phyloP scores from a whole-genome alignment of 2,329 filamentous ascomycete species.

The Microsporum canis region DNA sequence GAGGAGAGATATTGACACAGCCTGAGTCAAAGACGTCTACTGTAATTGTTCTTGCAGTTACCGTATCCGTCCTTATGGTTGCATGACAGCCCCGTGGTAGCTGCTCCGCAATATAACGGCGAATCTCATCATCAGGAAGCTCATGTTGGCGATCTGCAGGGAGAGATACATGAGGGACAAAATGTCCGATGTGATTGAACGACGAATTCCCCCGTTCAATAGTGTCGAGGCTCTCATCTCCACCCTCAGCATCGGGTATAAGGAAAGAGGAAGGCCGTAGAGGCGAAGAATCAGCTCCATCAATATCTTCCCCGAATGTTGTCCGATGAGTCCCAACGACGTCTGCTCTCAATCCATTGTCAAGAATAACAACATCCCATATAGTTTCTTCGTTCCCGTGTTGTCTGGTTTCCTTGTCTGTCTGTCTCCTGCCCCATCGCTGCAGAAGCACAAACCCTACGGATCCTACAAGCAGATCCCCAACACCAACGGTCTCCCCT shows the following conservation, averaged over 20 bases:
- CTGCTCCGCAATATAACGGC: slow-evolving; percentile 38
- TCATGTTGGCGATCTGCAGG: slow-evolving; percentile 28
- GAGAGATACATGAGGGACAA: slow-evolving; percentile 22
- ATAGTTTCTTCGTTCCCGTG: slow-evolving; percentile 35
- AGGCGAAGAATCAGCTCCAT: slow-evolving; percentile 38
- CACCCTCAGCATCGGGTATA: slow-evolving; percentile 22
- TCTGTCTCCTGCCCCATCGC: slow-evolving; percentile 36
- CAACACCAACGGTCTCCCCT: slow-evolving; percentile 30
- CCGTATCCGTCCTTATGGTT: slow-evolving; percentile 32
- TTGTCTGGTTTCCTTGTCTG: slow-evolving; percentile 31
- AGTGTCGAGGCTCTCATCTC: slow-evolving; percentile 30
- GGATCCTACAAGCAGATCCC: slow-evolving; percentile 35
- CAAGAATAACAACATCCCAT: slow-evolving; percentile 40
- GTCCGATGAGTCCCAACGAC: slow-evolving; percentile 34
- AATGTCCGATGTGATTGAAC: slow-evolving; percentile 16
- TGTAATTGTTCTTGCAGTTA: slow-evolving; percentile 37
- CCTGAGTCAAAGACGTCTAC: slow-evolving; percentile 37
- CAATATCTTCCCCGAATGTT: slow-evolving; percentile 25
- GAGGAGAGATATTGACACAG: slow-evolving; percentile 32
- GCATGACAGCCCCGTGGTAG: slow-evolving; percentile 33
- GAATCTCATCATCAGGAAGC: slow-evolving; percentile 36
- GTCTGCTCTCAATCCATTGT: slow-evolving; percentile 36
- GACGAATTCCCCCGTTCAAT: slow-evolving; percentile 25
- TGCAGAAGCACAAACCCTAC: slow-evolving; percentile 38
- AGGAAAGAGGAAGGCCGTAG: slow-evolving; percentile 44